Evolutionary conservation across 1,284 basidiomycete genomes (phyloP), one percentile per base, ranked within the genome.

Genomic region (Rhodotorula sp.): DNA sequence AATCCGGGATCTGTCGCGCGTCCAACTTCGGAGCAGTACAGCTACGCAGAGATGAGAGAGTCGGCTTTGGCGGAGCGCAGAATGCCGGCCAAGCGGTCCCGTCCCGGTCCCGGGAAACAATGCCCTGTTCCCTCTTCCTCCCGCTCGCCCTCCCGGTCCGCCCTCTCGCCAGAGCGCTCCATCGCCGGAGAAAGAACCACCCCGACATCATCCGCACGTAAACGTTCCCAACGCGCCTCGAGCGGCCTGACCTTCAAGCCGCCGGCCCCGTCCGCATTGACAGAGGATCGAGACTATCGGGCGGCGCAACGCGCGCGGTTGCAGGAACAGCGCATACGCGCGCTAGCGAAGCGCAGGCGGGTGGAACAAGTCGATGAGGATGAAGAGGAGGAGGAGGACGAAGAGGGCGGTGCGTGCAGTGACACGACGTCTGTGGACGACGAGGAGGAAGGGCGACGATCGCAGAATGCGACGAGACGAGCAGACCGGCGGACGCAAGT

Each of bases 171-270:
- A 22, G 6, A 20, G 26, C 53, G 18, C 29, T 26, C 12, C 26
- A 12, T 14, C 4, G 26, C 12, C 53, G 26, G 53, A 30, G 26
- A n/a, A 54, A 14, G 53, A 29, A 12, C 8, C 48, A 20, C 6
- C 20, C 20, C 48, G 48, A 18, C 48, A 4, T 18, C 18, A 4
- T 30, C 53, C n/a, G 26, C 53, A 17, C 17, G 26, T 17, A 54
- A 54, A 18, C 53, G 53, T 12, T 18, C 53, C 6, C 24, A 6
- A 5, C 24, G 53, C 12, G 17, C 53, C 15, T 29, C 53, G 26
- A 17, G n/a, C 53, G 53, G 53, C 6, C 42, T 59, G 14, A 59
- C 57, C n/a, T 45, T 59, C 57, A 59, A 45, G 37, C 57, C 57
- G 42, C 37, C 57, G 57, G 44, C 57, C n/a, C 44, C 57, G 37